These are phyloP conservation scores for Ceratocystis alfenasii DNA, from an alignment of 2,329 filamentous ascomycete species.

Conservation along the genomic window DNA sequence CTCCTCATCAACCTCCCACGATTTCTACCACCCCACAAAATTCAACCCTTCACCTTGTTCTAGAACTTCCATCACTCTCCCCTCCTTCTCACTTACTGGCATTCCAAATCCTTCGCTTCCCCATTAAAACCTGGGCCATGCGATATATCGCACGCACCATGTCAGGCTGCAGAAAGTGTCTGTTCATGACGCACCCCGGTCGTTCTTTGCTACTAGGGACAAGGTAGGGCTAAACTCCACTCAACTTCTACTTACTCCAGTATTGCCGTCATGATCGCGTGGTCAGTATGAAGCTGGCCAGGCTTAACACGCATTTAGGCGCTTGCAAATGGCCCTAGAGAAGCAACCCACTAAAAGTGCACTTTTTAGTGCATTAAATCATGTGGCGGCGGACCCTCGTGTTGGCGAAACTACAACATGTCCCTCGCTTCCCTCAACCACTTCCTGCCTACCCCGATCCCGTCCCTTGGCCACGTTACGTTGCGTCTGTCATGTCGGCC, in stretches of 20 bases:
- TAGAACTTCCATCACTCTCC: slow-evolving; percentile 3
- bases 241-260: background rate
- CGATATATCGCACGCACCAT: slow-evolving; percentile 6
- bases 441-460: background rate
- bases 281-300: background rate
- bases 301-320: background rate
- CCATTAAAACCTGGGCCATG: slow-evolving; percentile 1
- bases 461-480: slow-evolving; percentile 1
- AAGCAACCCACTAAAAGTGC: background rate
- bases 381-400: background rate
- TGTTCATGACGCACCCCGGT: background rate
- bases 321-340: background rate
- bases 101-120: slow-evolving; percentile 2
- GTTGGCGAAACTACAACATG: background rate
- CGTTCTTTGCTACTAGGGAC: background rate
- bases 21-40: slow-evolving; percentile 7
- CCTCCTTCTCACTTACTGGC: background rate
- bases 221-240: background rate
- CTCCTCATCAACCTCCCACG: background rate
- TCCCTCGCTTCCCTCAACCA: background rate
- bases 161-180: background rate
- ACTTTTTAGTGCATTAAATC: background rate
- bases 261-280: background rate
- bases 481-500: slow-evolving; percentile 6
- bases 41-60: background rate